Evolutionary conservation across 129 eudicot genomes (phyloP).

Genomic region (Tagetes patula): DNA sequence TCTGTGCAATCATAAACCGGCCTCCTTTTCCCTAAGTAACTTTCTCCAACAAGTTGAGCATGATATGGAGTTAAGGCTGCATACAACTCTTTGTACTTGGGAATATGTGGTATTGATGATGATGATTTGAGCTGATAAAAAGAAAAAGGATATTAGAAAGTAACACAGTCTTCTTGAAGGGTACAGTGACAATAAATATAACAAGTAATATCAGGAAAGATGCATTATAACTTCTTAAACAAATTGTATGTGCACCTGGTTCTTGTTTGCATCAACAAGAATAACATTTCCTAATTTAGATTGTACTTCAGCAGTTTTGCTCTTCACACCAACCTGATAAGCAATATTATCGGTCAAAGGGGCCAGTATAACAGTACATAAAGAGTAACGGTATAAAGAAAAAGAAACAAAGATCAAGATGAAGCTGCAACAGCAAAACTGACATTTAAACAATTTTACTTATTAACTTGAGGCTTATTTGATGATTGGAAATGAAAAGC

Average conservation of each 20-base stretch:
- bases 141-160: constrained; percentile 15
- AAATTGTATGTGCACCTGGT: constrained; percentile 61
- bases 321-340: constrained; percentile 91
- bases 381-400: not conserved
- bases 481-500: constrained; percentile 9
- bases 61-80: constrained; percentile 75
- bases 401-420: constrained; percentile 7
- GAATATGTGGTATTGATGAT: constrained; percentile 71
- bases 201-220: not conserved
- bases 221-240: not conserved
- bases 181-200: not conserved
- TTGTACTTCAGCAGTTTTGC: constrained; percentile 83
- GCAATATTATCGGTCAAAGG: constrained; percentile 22
- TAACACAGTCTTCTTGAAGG: not conserved
- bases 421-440: not conserved
- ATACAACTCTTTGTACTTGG: constrained; percentile 63
- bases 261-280: constrained; percentile 82
- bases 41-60: constrained; percentile 91
- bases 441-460: not conserved
- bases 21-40: constrained; percentile 79
- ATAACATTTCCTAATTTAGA: constrained; percentile 72
- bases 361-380: constrained; percentile 4
- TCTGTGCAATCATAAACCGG: constrained; percentile 87
- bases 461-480: not conserved
- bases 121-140: constrained; percentile 67